phyloP scores from a whole-genome alignment of 129 eudicot genomes.

The Glebionis coronaria region DNA sequence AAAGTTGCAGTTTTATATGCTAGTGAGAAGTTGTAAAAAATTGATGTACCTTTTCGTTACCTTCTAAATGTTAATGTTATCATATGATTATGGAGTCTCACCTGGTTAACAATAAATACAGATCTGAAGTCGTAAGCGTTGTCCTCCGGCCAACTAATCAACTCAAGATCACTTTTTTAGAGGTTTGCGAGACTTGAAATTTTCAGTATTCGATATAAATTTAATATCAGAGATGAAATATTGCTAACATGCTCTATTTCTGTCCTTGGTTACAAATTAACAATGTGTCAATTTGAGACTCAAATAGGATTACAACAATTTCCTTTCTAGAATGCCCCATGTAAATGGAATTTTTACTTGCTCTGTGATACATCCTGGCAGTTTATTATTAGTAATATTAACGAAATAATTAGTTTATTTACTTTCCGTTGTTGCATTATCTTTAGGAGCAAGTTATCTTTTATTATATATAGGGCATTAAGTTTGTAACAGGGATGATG shows the following conservation, averaged over 20 bases:
- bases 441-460: too few relatives aligned
- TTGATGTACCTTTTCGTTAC: background rate
- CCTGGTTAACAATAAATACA: constrained; percentile 44
- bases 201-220: background rate
- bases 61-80: constrained; percentile 18
- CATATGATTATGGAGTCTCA: constrained; percentile 35
- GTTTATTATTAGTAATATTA: too few relatives aligned
- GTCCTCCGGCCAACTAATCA: constrained; percentile 79
- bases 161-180: constrained; percentile 98
- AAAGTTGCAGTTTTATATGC: background rate
- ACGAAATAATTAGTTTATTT: too few relatives aligned
- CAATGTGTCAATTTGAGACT: constrained; percentile 3
- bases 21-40: background rate
- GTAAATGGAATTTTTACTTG: background rate
- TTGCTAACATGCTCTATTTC: constrained; percentile 1
- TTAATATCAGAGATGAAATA: constrained; percentile 8
- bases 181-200: constrained; percentile 52
- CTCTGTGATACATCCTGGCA: background rate
- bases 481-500: too few relatives aligned
- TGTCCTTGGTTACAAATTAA: constrained; percentile 4
- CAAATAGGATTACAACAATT: background rate
- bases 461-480: too few relatives aligned
- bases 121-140: constrained; percentile 94
- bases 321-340: background rate
- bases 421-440: too few relatives aligned